Percentiles rank a stretch among this genome's conserved stretches.
Conservation (phyloP, 2,329 filamentous ascomycete genomes). For the Madurella fahalii region DNA sequence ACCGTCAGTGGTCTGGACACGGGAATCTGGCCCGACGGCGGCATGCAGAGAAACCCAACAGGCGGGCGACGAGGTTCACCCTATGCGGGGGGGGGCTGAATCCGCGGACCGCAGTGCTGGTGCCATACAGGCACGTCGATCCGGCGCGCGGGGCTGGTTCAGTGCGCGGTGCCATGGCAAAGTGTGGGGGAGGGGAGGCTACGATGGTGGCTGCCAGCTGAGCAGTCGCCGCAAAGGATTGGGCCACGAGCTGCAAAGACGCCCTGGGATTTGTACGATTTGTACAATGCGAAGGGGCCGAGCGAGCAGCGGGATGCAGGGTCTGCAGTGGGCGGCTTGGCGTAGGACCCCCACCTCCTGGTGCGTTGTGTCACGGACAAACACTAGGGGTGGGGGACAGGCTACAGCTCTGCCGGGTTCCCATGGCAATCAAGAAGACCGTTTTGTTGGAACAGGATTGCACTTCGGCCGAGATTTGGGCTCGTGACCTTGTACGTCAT, state of each 20-base stretch:
- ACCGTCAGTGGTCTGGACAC: not conserved
- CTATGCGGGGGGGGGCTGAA: not conserved
- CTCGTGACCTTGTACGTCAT: too few relatives aligned
- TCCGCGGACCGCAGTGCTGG: constrained; percentile 1
- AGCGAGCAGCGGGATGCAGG: constrained; percentile 10
- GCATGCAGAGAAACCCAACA: not conserved
- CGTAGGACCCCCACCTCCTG: not conserved
- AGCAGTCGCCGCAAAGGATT: constrained; percentile 17
- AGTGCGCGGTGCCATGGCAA: constrained; percentile 1
- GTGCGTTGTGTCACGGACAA: not conserved
- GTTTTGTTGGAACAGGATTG: too few relatives aligned
- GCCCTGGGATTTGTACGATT: constrained; percentile 24
- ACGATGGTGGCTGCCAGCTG: constrained; percentile 10
- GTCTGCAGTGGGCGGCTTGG: constrained; percentile 1
- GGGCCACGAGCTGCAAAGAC: constrained; percentile 20
- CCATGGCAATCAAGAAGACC: not conserved
- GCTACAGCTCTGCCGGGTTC: not conserved
- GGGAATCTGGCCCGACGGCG: not conserved
- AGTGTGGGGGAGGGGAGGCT: constrained; percentile 1
- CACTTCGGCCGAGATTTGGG: too few relatives aligned
- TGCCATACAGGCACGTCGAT: not conserved
- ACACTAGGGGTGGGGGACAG: not conserved
- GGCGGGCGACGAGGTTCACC: not conserved
- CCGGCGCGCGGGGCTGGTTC: not conserved
- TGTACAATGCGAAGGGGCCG: constrained; percentile 21